Conservation (phyloP, 768 basidiomycete genomes). For the Boletus sp. region DNA sequence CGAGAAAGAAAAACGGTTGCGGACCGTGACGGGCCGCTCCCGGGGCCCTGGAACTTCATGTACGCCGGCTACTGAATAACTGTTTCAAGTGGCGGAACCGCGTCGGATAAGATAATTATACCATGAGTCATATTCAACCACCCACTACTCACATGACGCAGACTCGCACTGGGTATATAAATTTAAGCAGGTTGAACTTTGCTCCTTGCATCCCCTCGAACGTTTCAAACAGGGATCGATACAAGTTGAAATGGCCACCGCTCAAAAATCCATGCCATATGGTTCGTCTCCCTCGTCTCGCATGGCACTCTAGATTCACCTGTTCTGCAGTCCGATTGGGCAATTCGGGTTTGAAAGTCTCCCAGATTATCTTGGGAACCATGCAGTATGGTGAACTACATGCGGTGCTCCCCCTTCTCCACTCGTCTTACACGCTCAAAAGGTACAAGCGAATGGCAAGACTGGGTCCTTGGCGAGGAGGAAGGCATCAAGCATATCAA, state of each 20-base stretch:
- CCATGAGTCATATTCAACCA: too few relatives aligned
- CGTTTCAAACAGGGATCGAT: background rate
- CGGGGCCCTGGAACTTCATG: too few relatives aligned
- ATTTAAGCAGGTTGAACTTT: background rate
- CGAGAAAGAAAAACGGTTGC: background rate
- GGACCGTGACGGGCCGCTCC: background rate
- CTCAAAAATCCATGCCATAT: conserved; percentile 15
- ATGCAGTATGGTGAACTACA: conserved; percentile 12
- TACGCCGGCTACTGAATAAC: too few relatives aligned
- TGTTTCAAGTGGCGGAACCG: background rate
- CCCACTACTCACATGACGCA: conserved; percentile 3
- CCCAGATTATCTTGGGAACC: conserved; percentile 3
- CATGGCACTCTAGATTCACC: background rate
- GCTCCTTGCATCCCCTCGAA: background rate
- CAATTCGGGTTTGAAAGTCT: conserved; percentile 4
- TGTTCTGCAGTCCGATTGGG: conserved; percentile 7
- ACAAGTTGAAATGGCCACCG: conserved; percentile 3
- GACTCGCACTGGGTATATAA: background rate
- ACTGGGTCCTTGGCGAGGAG: conserved; percentile 2
- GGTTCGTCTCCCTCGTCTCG: conserved; percentile 1
- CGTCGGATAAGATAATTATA: conserved; percentile 11
- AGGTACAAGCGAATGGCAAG: conserved; percentile 10
- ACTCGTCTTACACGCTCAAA: background rate
- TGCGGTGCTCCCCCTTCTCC: background rate
- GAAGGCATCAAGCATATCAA: conserved; percentile 2